Conservation (phyloP, 306 rosid genomes). For the Vigna reflexopilosa region DNA sequence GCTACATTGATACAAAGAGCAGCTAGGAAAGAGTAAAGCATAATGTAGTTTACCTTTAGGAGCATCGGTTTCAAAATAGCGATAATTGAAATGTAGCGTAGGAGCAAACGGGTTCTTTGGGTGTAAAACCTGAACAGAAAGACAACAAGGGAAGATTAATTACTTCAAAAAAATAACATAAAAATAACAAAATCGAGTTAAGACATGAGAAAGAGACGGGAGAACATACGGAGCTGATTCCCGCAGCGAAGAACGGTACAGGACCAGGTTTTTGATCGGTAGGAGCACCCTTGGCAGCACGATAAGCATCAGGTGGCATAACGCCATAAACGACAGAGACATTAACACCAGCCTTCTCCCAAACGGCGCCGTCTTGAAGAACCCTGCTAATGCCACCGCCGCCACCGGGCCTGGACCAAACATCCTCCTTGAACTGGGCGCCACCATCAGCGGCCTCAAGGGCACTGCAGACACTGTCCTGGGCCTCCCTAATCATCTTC, state of each 20-base stretch:
- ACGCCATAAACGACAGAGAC: conserved; percentile 95
- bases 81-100: conserved; percentile 91
- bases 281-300: conserved; percentile 78
- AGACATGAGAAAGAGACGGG: not conserved
- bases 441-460: conserved; percentile 84
- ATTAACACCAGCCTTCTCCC: conserved; percentile 99
- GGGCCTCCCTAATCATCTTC: conserved; percentile 97
- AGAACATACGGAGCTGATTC: conserved; percentile 84
- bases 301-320: conserved; percentile 98
- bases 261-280: conserved; percentile 85
- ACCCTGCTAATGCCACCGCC: conserved; percentile 99
- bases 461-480: conserved; percentile 81
- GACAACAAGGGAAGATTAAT: not conserved
- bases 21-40: not conserved
- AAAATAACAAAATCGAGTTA: too few relatives aligned
- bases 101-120: conserved; percentile 99
- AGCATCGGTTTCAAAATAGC: conserved; percentile 96
- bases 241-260: conserved; percentile 93
- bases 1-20: not conserved
- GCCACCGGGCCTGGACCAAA: conserved; percentile 98
- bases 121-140: conserved; percentile 77
- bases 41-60: conserved; percentile 63
- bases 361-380: conserved; percentile 89
- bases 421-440: conserved; percentile 84
- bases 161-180: not conserved